Evolutionary conservation across 345 rosid species (phyloP).

Genomic region (Punica granatum): DNA sequence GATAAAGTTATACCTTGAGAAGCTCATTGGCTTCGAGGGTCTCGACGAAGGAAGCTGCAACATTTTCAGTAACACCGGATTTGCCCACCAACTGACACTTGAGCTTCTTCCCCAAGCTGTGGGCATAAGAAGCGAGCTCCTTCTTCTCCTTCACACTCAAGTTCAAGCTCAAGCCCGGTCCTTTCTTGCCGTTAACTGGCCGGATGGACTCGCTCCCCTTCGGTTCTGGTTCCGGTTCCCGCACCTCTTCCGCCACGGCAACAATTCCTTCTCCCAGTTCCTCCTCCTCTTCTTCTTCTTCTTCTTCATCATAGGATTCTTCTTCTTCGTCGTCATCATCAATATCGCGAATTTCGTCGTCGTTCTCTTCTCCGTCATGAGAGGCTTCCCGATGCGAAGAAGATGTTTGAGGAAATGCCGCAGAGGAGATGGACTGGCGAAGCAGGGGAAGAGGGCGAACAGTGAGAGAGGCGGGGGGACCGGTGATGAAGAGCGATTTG

Average conservation of each 20-base stretch:
- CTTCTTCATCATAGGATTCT: neutral
- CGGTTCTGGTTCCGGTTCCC: neutral
- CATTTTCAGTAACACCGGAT: slow-evolving; percentile 69
- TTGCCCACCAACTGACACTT: slow-evolving; percentile 75
- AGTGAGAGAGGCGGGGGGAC: neutral
- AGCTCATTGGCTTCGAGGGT: slow-evolving; percentile 79
- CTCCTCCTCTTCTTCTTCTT: slow-evolving; percentile 15
- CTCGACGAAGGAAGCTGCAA: slow-evolving; percentile 55
- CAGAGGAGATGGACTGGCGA: slow-evolving; percentile 2
- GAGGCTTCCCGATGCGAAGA: neutral
- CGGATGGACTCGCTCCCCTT: neutral
- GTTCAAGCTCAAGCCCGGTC: slow-evolving; percentile 13
- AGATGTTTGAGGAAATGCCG: slow-evolving; percentile 10
- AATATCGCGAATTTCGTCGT: slow-evolving; percentile 2
- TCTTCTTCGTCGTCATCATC: neutral
- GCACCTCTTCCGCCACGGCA: slow-evolving; percentile 11
- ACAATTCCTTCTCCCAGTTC: slow-evolving; percentile 12
- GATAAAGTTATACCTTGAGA: slow-evolving; percentile 41
- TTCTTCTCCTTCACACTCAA: slow-evolving; percentile 78
- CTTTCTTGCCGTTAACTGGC: neutral
- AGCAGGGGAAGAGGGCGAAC: neutral
- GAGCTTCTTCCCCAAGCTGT: slow-evolving; percentile 67
- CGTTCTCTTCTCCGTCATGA: neutral
- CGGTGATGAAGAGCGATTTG: neutral
- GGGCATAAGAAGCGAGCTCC: slow-evolving; percentile 70